phyloP scores from a whole-genome alignment of 345 rosid genomes.

The Reutealis trisperma region DNA sequence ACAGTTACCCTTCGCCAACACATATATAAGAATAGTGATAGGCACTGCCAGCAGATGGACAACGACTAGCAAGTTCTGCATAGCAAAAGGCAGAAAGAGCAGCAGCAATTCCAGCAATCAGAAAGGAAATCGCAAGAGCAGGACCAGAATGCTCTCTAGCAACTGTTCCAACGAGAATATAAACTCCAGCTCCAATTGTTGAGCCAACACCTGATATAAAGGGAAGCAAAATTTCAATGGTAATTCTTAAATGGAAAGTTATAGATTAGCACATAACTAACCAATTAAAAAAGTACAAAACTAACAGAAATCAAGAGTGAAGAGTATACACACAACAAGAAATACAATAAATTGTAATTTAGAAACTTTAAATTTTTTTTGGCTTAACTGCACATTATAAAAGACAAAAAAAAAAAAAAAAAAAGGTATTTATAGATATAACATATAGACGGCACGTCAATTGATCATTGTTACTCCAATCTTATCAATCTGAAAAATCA shows the following conservation, averaged over 20 bases:
- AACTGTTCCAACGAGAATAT: conserved; percentile 93
- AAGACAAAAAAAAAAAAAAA: background rate
- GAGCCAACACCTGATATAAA: conserved; percentile 78
- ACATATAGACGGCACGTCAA: too few species aligned
- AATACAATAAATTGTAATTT: background rate
- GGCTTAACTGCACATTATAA: background rate
- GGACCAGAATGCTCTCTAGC: conserved; percentile 99
- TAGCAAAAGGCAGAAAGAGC: conserved; percentile 97
- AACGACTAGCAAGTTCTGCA: conserved; percentile 92
- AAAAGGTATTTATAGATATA: too few species aligned
- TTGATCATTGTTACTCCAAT: too few species aligned
- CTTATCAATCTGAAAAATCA: background rate
- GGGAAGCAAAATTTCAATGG: background rate
- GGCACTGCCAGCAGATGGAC: conserved; percentile 99
- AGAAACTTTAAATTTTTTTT: background rate
- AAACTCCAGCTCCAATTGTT: conserved; percentile 98
- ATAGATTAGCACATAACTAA: conserved; percentile 1
- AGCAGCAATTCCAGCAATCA: conserved; percentile 92
- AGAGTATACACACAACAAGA: background rate
- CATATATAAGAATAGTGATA: conserved; percentile 96
- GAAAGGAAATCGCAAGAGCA: conserved; percentile 81
- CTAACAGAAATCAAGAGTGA: background rate
- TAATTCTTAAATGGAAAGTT: background rate
- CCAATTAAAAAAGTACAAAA: background rate
- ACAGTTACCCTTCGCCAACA: conserved; percentile 84